A percentile compares a stretch with the other conserved stretches of the same genome.
These are phyloP conservation scores for Ampelomyces quisqualis DNA, from an alignment of 2,329 filamentous ascomycete genomes.

Conservation along the genomic window DNA sequence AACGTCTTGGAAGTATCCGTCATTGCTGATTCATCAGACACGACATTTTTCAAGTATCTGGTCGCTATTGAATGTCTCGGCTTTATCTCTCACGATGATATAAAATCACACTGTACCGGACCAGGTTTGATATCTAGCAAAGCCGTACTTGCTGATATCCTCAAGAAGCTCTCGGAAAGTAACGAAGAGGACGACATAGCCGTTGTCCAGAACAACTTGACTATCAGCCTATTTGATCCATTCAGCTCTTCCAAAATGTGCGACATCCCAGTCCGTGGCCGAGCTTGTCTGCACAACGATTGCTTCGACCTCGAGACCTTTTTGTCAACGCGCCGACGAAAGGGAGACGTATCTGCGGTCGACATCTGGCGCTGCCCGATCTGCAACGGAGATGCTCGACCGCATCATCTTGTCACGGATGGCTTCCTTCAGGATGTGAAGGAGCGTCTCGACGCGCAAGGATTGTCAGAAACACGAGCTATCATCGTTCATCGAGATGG, in stretches of 20 bases:
- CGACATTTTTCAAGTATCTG: constrained; percentile 52
- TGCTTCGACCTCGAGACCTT: constrained; percentile 89
- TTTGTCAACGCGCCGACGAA: constrained; percentile 51
- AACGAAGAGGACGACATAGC: constrained; percentile 57
- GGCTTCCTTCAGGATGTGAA: constrained; percentile 69
- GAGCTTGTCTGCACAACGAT: constrained; percentile 71
- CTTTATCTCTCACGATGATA: constrained; percentile 48
- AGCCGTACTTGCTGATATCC: too few species aligned
- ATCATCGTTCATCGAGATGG: constrained; percentile 67
- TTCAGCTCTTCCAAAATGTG: constrained; percentile 57
- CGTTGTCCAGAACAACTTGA: constrained; percentile 44
- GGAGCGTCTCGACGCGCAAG: constrained; percentile 52
- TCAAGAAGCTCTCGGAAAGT: constrained; percentile 46
- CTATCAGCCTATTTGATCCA: constrained; percentile 51
- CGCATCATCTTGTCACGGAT: constrained; percentile 69
- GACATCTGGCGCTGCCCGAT: constrained; percentile 88
- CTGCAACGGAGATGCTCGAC: constrained; percentile 75
- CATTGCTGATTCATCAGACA: constrained; percentile 33
- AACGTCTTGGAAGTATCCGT: constrained; percentile 61
- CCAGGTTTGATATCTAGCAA: constrained; percentile 45
- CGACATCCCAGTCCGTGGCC: constrained; percentile 69
- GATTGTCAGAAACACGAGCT: constrained; percentile 56
- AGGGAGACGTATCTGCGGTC: constrained; percentile 43
- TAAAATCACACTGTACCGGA: constrained; percentile 33
- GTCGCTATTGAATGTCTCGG: constrained; percentile 71